Evolutionary conservation across 2,329 filamentous ascomycete genomes (phyloP), one percentile per base, ranked within the genome.

Genomic region (Alternaria tenuissima): DNA sequence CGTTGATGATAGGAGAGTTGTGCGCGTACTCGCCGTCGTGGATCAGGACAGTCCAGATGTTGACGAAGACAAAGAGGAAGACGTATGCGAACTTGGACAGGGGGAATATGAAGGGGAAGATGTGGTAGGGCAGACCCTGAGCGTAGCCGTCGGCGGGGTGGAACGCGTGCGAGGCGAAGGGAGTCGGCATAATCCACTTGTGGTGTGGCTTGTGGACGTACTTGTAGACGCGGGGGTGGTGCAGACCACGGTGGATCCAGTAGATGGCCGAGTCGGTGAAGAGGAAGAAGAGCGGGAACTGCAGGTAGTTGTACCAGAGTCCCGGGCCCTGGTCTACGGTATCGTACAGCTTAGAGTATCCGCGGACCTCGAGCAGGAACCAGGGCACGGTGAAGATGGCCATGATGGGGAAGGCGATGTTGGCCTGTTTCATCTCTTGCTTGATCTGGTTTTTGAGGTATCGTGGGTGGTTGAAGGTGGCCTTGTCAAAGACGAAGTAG

Each of bases 151-250:
- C 94, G 53, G 97, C 78, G 1, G 94, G 94, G 83, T 98, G 93
- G 86, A 98, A 98, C 59, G 94, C 94, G 76, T 97, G 91, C 70
- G 90, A 93, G 42, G 94, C 94, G 78, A 88, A 97, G 0, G 94
- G 94, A 3, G 93, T 96, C 3, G 94, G 94, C 92, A 97, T 96
- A 81, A 98, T 97, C 94, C 94, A 98, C 84, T 97, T 97, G 88
- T 98, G 94, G 81, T 98, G 94, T 67, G 93, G 90, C 87, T 98
- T 98, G 87, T 98, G 94, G 51, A 97, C 85, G 68, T 84, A 84
- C 84, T 94, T 96, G 87, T 98, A 98, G 69, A 95, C 77, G 47
- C 81, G 75, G 16, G 91, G 91, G 80, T 93, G 89, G 81, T 97
- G 93, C 63, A 96, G 86, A 58, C 87, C 90, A 58, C 93, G 90